Base-by-base conservation (phyloP, 768 basidiomycete species). In the Nidularia pulvinata region DNA sequence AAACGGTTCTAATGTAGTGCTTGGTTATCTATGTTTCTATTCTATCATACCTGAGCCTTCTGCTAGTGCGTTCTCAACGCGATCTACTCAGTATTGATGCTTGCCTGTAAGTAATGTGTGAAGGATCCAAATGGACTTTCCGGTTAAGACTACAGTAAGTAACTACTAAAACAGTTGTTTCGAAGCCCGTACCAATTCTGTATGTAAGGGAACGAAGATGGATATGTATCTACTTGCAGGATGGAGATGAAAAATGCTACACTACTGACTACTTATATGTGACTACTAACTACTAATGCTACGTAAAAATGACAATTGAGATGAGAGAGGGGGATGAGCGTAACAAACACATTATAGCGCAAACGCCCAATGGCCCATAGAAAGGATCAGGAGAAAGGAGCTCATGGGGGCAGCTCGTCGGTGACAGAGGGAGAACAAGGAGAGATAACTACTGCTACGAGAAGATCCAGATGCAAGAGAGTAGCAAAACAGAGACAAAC, bases 401-500 rank as follows among this genome's bases (percentile, higher is more conserved):
- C 25, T 25, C 25, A 25, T 25, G 25, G 25, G 25, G 25, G 25
- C 4, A 25, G 25, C 25, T 25, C 25, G 25, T 25, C 50, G 50
- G 47, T 33, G 48, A 52, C 35, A 30, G 46, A 45, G 39, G 36
- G 33, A 25, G 19, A 33, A 7, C 33, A 42, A 48, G 50, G 46
- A 55, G 57, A 55, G 62, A 65, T 57, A 51, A 66, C 69, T 73
- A 74, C 71, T 71, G 60, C 71, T 71, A 74, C 71, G 57, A 69
- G 69, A 66, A 70, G 65, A 69, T 79, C 78, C 77, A 68, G 66
- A 76, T 79, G 77, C 76, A 77, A 76, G 73, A 76, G 73, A 79
- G 59, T 52, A 58, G 50, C 57, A 51, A 54, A 52, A 54, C 44
- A 59, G 56, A 25, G 25, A 58, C 52, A 59, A 57, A 54, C 55